Evolutionary conservation across 371 early-diverging fungal species (phyloP).

Genomic region (Haplosporangium sp.): DNA sequence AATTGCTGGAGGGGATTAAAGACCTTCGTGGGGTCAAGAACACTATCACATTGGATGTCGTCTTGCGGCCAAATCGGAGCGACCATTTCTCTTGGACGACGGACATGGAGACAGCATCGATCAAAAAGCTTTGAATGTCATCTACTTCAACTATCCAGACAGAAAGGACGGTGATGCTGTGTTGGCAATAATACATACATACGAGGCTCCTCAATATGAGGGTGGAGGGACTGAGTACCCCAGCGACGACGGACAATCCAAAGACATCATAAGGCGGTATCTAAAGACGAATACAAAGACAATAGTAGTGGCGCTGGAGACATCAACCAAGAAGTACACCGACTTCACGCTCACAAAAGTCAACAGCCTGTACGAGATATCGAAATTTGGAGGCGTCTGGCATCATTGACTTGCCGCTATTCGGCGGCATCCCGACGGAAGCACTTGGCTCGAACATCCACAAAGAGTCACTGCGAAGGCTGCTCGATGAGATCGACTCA

Average conservation of each 20-base stretch:
- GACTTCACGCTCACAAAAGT: slow-evolving; percentile 37
- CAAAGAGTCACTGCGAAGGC: slow-evolving; percentile 31
- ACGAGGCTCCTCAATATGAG: slow-evolving; percentile 13
- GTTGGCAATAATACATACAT: slow-evolving; percentile 25
- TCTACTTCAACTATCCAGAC: slow-evolving; percentile 12
- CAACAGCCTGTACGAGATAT: slow-evolving; percentile 30
- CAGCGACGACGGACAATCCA: slow-evolving; percentile 17
- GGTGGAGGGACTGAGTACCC: slow-evolving; percentile 27
- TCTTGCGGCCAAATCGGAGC: slow-evolving; percentile 8
- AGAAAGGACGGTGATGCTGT: slow-evolving; percentile 19
- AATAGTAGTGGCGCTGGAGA: slow-evolving; percentile 36
- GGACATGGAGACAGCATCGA: slow-evolving; percentile 13
- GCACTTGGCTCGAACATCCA: slow-evolving; percentile 19
- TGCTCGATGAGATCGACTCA: slow-evolving; percentile 27
- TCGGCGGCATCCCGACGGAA: slow-evolving; percentile 28
- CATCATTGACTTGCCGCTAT: slow-evolving; percentile 23
- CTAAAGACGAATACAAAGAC: slow-evolving; percentile 19
- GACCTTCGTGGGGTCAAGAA: slow-evolving; percentile 16
- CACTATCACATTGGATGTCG: slow-evolving; percentile 6
- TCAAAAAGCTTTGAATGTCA: slow-evolving; percentile 13
- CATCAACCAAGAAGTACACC: slow-evolving; percentile 33
- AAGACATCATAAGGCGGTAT: slow-evolving; percentile 24
- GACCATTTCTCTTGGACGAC: slow-evolving; percentile 23
- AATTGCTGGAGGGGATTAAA: slow-evolving; percentile 2
- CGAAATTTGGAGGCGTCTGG: slow-evolving; percentile 24